phyloP scores from a whole-genome alignment of 208 protist genomes.

The Naegleria gruberi region DNA sequence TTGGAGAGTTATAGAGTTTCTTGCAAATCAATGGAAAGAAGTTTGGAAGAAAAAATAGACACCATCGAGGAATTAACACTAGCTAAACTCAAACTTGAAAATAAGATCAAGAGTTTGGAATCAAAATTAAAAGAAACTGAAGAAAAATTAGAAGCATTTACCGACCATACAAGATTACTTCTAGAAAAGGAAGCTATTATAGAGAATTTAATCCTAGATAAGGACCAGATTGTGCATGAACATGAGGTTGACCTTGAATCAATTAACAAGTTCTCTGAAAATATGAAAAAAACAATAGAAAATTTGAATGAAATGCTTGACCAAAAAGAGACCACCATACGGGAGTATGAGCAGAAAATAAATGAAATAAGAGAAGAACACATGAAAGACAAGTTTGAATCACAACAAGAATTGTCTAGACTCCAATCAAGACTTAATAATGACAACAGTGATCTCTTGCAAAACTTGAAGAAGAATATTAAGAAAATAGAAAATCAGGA shows the following conservation, averaged over 20 bases:
- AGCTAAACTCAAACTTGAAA: background rate
- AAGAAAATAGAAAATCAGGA: background rate
- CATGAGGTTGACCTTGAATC: background rate
- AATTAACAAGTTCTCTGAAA: background rate
- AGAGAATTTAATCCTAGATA: background rate
- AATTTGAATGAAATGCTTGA: background rate
- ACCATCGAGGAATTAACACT: background rate
- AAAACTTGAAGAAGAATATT: background rate
- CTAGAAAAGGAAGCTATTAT: background rate
- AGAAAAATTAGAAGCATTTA: background rate
- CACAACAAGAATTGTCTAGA: background rate
- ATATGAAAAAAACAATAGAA: background rate
- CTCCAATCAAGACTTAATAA: background rate
- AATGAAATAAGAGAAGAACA: background rate
- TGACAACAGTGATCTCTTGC: background rate
- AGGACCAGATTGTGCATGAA: background rate
- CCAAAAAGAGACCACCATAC: background rate
- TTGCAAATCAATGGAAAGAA: background rate
- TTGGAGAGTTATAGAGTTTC: background rate
- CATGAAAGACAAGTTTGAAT: background rate
- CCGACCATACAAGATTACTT: background rate
- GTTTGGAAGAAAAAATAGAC: background rate
- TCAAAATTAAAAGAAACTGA: background rate
- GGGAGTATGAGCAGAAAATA: background rate
- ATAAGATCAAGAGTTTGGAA: background rate